Conservation (phyloP, 345 rosid genomes). For the Camelina neglecta region DNA sequence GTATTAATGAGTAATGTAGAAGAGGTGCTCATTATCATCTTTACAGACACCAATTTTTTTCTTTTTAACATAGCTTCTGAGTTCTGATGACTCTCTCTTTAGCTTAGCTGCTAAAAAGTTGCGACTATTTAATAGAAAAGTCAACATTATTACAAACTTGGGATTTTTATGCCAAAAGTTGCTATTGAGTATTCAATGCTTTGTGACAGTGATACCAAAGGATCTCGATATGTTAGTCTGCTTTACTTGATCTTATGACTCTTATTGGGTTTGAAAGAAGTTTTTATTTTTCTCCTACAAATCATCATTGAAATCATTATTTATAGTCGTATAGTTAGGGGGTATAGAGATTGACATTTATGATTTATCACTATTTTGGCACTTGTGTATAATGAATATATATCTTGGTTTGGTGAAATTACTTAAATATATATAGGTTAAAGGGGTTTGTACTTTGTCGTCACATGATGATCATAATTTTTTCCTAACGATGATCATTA, state of each 20-base stretch:
- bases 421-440: neutral
- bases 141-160: slow-evolving; percentile 33
- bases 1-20: slow-evolving; percentile 22
- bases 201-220: slow-evolving; percentile 40
- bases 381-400: neutral
- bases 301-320: neutral
- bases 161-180: slow-evolving; percentile 35
- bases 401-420: slow-evolving; percentile 7
- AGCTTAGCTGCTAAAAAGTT: slow-evolving; percentile 38
- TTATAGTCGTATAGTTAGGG: slow-evolving; percentile 4
- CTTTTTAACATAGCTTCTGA: slow-evolving; percentile 31
- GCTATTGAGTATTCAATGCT: slow-evolving; percentile 42
- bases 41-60: neutral
- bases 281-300: neutral
- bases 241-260: slow-evolving; percentile 6
- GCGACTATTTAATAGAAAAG: slow-evolving; percentile 34
- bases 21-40: slow-evolving; percentile 24
- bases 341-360: slow-evolving; percentile 26
- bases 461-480: slow-evolving; percentile 26
- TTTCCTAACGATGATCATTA: slow-evolving; percentile 17
- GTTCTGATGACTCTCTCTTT: slow-evolving; percentile 32
- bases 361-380: slow-evolving; percentile 26
- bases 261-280: neutral
- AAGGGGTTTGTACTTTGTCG: slow-evolving; percentile 33
- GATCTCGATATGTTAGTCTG: slow-evolving; percentile 18